Evolutionary conservation across 345 rosid species (phyloP).

Genomic region (Odontarrhena argentea): DNA sequence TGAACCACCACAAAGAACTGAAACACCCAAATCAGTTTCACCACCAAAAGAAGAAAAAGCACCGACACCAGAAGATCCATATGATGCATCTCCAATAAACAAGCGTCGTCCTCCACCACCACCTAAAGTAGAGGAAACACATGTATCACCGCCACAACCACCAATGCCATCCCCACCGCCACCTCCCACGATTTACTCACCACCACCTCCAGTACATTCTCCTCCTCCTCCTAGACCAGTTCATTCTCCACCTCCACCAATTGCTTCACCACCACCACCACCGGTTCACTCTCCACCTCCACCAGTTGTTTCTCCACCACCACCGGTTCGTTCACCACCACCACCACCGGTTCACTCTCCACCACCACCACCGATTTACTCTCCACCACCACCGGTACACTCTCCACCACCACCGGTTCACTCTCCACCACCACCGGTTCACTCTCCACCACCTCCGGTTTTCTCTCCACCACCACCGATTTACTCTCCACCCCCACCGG

Average conservation of each 20-base stretch:
- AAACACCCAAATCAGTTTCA: constrained; percentile 24
- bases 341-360: no score
- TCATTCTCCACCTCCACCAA: constrained; percentile 38
- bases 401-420: no score
- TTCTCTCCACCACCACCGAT: no score
- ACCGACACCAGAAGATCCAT: constrained; percentile 13
- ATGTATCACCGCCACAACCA: constrained; percentile 33
- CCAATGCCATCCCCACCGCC: constrained; percentile 30
- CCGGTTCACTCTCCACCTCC: no score
- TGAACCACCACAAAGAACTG: constrained; percentile 27
- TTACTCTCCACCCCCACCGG: no score
- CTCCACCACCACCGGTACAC: no score
- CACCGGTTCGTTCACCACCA: no score
- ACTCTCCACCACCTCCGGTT: no score
- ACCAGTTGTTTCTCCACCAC: no score
- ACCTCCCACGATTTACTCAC: not conserved
- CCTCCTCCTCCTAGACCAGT: constrained; percentile 14
- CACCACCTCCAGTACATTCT: constrained; percentile 32
- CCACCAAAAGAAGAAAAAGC: constrained; percentile 25
- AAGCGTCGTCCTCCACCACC: constrained; percentile 39
- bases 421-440: no score
- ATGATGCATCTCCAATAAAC: constrained; percentile 33
- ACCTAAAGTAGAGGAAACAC: constrained; percentile 15
- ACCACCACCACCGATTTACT: no score
- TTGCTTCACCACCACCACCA: constrained; percentile 19